phyloP scores from a whole-genome alignment of 768 basidiomycete species.

The Rhodotorula taiwanensis region DNA sequence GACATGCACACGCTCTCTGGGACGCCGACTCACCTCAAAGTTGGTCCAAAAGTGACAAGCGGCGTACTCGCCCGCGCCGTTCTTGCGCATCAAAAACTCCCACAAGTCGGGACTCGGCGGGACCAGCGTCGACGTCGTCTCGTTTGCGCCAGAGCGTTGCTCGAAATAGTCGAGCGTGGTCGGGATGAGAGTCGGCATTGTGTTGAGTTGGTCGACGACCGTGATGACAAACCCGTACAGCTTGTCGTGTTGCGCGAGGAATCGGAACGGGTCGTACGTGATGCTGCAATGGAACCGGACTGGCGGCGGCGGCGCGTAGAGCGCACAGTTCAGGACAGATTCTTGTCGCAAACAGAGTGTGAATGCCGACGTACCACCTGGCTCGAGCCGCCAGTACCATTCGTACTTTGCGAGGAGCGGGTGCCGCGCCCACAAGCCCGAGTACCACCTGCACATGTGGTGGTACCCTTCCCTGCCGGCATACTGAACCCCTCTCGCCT shows the following conservation, averaged over 20 bases:
- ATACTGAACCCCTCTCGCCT: conserved; percentile 23
- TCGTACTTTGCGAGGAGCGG: conserved; percentile 13
- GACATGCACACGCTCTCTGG: neutral
- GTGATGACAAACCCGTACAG: conserved; percentile 32
- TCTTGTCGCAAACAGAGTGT: neutral
- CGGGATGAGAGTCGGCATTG: conserved; percentile 18
- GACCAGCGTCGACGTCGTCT: too few species aligned
- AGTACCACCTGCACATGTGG: conserved; percentile 30
- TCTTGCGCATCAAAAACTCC: conserved; percentile 10
- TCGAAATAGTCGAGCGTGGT: conserved; percentile 2
- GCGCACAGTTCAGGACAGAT: too few species aligned
- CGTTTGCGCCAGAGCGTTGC: too few species aligned
- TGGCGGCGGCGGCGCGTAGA: too few species aligned
- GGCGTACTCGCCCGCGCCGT: neutral
- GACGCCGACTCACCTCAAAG: conserved; percentile 16
- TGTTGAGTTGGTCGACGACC: conserved; percentile 27
- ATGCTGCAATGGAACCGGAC: conserved; percentile 26
- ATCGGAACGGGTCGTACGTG: conserved; percentile 33
- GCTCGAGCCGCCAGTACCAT: conserved; percentile 27
- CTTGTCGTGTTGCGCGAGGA: conserved; percentile 16
- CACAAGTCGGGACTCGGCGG: neutral
- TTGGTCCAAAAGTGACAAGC: conserved; percentile 27
- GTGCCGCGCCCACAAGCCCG: conserved; percentile 21
- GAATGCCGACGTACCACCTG: conserved; percentile 10
- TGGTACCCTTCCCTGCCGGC: conserved; percentile 32